Conservation (phyloP, 192 early-diverging fungal genomes). For the Helicostylum pulchrum region DNA sequence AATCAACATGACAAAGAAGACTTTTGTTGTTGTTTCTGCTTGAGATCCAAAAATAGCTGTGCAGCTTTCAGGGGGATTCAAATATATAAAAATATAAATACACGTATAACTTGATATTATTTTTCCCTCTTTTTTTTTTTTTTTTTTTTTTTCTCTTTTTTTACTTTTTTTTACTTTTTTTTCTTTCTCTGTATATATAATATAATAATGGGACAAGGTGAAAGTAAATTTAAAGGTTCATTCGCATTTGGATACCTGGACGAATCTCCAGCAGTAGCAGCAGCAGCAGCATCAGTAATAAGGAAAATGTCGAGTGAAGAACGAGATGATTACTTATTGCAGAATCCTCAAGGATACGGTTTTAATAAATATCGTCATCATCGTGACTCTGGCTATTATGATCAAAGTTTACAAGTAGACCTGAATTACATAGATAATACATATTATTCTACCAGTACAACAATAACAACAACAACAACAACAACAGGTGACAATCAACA, state of each 20-base stretch:
- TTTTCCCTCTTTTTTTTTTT: constrained; percentile 10
- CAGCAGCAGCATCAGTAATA: too few relatives aligned
- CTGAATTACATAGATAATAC: constrained; percentile 18
- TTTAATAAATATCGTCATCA: background rate
- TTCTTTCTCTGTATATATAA: background rate
- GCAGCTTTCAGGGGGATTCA: too few relatives aligned
- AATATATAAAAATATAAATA: background rate
- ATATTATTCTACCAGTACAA: constrained; percentile 11
- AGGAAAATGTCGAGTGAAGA: background rate
- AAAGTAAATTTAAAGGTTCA: constrained; percentile 7
- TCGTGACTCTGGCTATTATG: constrained; percentile 15
- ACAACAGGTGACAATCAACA: background rate
- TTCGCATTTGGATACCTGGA: constrained; percentile 2
- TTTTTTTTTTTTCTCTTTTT: background rate
- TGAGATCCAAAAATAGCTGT: too few relatives aligned
- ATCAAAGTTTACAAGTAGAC: constrained; percentile 14
- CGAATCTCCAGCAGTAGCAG: too few relatives aligned
- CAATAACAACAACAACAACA: background rate
- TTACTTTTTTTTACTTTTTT: constrained; percentile 2
- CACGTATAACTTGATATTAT: too few relatives aligned
- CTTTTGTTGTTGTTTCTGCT: background rate
- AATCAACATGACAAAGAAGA: background rate
- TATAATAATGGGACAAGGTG: constrained; percentile 3
- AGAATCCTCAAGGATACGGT: constrained; percentile 2
- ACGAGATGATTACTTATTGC: background rate